These are phyloP conservation scores for Rusavskia elegans DNA, from an alignment of 495 filamentous ascomycete species.

Conservation along the genomic window DNA sequence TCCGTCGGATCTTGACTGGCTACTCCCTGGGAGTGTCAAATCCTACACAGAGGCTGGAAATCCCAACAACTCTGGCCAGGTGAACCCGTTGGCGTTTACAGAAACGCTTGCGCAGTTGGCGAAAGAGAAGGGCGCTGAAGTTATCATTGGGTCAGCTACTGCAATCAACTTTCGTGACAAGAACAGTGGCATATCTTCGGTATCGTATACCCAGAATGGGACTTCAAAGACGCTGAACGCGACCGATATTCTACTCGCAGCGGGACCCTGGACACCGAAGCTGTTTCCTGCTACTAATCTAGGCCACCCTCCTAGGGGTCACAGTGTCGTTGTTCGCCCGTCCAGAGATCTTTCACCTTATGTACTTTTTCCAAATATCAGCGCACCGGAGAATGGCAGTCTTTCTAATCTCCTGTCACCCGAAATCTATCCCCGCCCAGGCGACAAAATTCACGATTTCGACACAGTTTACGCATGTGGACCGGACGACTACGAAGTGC, in stretches of 20 bases:
- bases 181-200: not conserved
- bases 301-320: not conserved
- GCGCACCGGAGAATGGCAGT: not conserved
- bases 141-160: constrained; percentile 2
- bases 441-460: constrained; percentile 3
- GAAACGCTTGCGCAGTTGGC: constrained; percentile 5
- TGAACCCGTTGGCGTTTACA: constrained; percentile 2
- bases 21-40: not conserved
- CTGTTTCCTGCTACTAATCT: not conserved
- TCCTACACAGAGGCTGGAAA: constrained; percentile 2
- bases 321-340: not conserved
- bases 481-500: constrained; percentile 6
- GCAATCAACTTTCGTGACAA: constrained; percentile 3
- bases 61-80: constrained; percentile 1
- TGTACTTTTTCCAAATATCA: constrained; percentile 3
- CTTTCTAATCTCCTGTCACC: not conserved
- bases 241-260: constrained; percentile 7
- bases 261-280: constrained; percentile 7
- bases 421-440: constrained; percentile 4
- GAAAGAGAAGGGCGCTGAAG: constrained; percentile 3
- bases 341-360: constrained; percentile 1
- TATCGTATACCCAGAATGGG: not conserved
- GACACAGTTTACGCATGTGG: constrained; percentile 6
- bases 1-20: constrained; percentile 4
- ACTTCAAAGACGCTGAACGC: constrained; percentile 1